Evolutionary conservation across 805 yeast species (phyloP).

Genomic region (Tetrapisispora namnaoensis): DNA sequence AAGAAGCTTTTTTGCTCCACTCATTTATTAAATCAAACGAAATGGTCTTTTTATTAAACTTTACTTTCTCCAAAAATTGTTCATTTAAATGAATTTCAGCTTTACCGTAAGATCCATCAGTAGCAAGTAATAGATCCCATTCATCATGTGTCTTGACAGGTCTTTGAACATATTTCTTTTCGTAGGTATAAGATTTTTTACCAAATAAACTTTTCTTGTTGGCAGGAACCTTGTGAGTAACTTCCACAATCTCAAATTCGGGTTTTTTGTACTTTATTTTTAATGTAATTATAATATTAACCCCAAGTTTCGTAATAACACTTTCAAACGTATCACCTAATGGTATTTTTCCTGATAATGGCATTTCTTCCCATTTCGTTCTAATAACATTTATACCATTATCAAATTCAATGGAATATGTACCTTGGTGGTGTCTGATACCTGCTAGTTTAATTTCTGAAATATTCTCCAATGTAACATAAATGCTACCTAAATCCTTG

Average conservation of each 20-base stretch:
- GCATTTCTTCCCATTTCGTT: conserved; percentile 40
- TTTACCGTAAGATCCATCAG: conserved; percentile 84
- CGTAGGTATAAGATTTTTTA: conserved; percentile 29
- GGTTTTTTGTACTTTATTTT: conserved; percentile 48
- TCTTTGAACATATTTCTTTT: conserved; percentile 41
- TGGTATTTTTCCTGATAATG: conserved; percentile 22
- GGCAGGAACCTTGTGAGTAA: conserved; percentile 45
- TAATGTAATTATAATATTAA: conserved; percentile 62
- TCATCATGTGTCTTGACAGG: conserved; percentile 39
- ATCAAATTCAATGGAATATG: conserved; percentile 36
- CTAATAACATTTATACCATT: conserved; percentile 20
- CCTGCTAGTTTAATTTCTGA: conserved; percentile 41
- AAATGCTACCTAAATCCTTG: conserved; percentile 39
- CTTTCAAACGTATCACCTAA: conserved; percentile 71
- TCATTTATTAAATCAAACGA: conserved; percentile 43
- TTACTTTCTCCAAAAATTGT: conserved; percentile 9
- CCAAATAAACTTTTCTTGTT: conserved; percentile 24
- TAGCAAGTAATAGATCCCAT: conserved; percentile 59
- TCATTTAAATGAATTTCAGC: conserved; percentile 42
- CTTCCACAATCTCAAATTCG: conserved; percentile 45
- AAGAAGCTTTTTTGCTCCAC: conserved; percentile 45
- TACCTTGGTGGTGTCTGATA: conserved; percentile 35
- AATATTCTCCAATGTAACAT: conserved; percentile 40
- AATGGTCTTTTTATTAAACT: conserved; percentile 7
- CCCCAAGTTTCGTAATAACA: conserved; percentile 26